Percentiles rank a stretch among this genome's conserved stretches.
Evolutionary conservation across 306 rosid genomes (phyloP).

Genomic region (Biancaea sappan): DNA sequence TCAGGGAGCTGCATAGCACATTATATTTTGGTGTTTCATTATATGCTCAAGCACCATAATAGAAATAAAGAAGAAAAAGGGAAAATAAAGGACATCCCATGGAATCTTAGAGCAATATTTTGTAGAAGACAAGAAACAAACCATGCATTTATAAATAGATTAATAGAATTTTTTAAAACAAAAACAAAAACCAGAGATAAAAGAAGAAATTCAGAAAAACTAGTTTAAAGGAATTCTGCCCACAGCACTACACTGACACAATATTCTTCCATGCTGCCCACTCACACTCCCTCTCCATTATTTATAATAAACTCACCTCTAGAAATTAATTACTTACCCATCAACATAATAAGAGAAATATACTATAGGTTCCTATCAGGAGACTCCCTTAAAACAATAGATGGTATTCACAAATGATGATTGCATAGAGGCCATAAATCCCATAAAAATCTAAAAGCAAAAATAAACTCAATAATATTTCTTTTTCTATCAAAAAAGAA

Average conservation of each 20-base stretch:
- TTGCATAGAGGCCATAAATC: background rate
- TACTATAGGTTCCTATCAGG: no score
- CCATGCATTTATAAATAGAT: background rate
- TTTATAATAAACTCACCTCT: no score
- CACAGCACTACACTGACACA: no score
- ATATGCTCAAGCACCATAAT: constrained; percentile 13
- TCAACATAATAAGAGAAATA: no score
- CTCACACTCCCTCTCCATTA: no score
- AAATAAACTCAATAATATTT: background rate
- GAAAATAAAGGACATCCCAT: background rate
- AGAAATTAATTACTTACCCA: no score
- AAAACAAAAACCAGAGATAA: background rate
- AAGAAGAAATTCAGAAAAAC: background rate
- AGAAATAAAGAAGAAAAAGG: background rate
- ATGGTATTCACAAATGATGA: background rate
- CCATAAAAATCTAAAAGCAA: constrained; percentile 1
- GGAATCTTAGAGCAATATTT: constrained; percentile 5
- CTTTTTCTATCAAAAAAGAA: no score
- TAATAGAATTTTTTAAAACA: background rate
- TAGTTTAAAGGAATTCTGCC: background rate
- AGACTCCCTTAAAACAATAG: constrained; percentile 2
- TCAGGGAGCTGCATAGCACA: constrained; percentile 61
- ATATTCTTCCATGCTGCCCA: no score
- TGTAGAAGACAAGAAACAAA: background rate
- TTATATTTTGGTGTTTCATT: constrained; percentile 17